Conservation (phyloP, 169 alveolate species). For the Plasmodium ovale region DNA sequence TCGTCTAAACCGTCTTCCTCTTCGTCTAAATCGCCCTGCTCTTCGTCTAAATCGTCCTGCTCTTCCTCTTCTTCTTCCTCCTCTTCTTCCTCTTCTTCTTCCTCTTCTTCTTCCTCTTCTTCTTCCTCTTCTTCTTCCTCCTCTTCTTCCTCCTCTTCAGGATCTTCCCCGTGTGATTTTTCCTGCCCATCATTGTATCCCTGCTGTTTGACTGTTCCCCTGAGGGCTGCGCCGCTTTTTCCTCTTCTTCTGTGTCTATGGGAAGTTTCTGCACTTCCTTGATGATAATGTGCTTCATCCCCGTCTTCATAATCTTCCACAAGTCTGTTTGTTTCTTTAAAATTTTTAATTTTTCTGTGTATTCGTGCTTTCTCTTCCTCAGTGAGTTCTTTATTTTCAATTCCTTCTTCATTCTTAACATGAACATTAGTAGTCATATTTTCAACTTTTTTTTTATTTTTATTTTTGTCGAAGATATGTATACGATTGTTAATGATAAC, state of each 20-base stretch:
- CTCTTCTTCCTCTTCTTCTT: conserved; percentile 3
- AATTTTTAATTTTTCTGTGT: conserved; percentile 34
- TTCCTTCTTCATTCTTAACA: neutral
- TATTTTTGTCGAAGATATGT: conserved; percentile 59
- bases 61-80: conserved; percentile 5
- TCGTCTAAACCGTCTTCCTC: neutral
- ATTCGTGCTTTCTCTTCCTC: conserved; percentile 63
- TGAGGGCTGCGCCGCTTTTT: neutral
- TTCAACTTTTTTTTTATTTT: conserved; percentile 19
- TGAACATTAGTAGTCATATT: neutral
- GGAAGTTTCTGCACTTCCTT: no score
- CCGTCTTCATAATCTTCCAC: conserved; percentile 3
- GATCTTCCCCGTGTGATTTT: neutral
- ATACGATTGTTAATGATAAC: conserved; percentile 62
- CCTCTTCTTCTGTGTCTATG: neutral
- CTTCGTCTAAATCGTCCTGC: neutral
- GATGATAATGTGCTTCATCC: neutral
- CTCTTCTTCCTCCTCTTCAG: neutral
- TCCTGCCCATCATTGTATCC: neutral
- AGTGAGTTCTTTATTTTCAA: conserved; percentile 2
- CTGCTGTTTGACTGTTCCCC: neutral
- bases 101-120: conserved; percentile 2
- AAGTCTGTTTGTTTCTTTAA: conserved; percentile 50
- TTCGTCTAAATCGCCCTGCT: conserved; percentile 7
- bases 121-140: conserved; percentile 8